These are phyloP conservation scores for Globisporangium perplexum DNA, from an alignment of 352 stramenopile genomes.

Conservation along the genomic window DNA sequence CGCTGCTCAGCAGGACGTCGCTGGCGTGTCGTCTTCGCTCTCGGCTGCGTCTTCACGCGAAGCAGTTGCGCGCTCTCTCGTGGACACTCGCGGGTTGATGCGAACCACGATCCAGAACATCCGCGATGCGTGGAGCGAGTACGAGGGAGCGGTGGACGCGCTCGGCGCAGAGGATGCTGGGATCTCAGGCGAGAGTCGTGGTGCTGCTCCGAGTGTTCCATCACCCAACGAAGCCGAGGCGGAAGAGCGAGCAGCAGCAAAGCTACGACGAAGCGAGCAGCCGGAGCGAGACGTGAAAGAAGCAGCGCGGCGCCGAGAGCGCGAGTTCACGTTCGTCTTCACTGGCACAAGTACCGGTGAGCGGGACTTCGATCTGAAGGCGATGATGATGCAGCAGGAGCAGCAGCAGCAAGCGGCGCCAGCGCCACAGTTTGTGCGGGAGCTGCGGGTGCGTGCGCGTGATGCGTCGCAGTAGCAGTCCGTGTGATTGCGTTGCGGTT, in stretches of 20 bases:
- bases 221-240: not conserved
- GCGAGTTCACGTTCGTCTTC: constrained; percentile 42
- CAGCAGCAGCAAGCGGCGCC: constrained; percentile 9
- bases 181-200: not conserved
- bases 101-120: constrained; percentile 16
- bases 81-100: constrained; percentile 14
- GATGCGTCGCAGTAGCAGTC: not conserved
- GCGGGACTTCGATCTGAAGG: constrained; percentile 50
- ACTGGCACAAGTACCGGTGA: constrained; percentile 72
- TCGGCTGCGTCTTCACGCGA: not conserved
- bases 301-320: not conserved
- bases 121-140: constrained; percentile 11
- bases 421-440: constrained; percentile 34
- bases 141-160: constrained; percentile 9
- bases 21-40: not conserved
- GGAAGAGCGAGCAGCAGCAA: constrained; percentile 2
- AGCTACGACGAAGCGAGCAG: not conserved
- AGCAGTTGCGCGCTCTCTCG: constrained; percentile 2
- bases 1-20: constrained; percentile 35
- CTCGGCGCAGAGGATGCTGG: not conserved
- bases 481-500: not conserved
- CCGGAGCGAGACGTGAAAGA: not conserved
- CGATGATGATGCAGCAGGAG: constrained; percentile 32
- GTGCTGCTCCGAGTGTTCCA: not conserved
- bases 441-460: constrained; percentile 22